Percentiles rank a stretch among this genome's conserved stretches.
phyloP scores from a whole-genome alignment of 2,329 filamentous ascomycete genomes.

The Aciculosporium take region DNA sequence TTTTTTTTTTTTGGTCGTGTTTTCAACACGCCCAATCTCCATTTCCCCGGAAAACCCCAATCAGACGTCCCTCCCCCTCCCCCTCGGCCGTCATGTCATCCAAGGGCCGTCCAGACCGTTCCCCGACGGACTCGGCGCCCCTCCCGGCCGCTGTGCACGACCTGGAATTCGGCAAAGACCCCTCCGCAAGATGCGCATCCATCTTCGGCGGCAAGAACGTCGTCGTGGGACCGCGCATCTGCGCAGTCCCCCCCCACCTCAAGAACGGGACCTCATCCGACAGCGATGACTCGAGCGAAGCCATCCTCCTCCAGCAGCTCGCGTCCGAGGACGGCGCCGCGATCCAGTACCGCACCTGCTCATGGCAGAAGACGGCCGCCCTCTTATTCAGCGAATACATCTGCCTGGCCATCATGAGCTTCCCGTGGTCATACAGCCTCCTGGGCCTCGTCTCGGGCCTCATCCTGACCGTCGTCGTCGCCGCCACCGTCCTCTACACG shows the following conservation, averaged over 20 bases:
- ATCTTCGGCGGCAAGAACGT: constrained; percentile 26
- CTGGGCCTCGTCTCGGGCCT: constrained; percentile 74
- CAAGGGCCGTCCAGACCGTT: constrained; percentile 9
- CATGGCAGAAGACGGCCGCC: constrained; percentile 88
- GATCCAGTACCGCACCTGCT: constrained; percentile 87
- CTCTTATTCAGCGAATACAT: constrained; percentile 93
- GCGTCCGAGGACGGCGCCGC: constrained; percentile 61
- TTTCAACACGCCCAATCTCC: no score
- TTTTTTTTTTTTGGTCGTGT: no score
- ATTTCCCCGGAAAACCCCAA: no score
- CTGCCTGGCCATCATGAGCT: constrained; percentile 84
- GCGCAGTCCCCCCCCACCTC: constrained; percentile 26
- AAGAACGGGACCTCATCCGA: constrained; percentile 24
- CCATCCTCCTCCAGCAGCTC: constrained; percentile 50
- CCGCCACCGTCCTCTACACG: constrained; percentile 70
- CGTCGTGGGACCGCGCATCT: constrained; percentile 36
- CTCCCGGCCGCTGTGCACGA: constrained; percentile 12
- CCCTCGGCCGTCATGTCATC: constrained; percentile 13
- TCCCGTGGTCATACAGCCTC: constrained; percentile 82
- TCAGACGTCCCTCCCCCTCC: background rate
- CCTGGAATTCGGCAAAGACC: constrained; percentile 10
- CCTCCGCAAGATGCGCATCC: constrained; percentile 17
- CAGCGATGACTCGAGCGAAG: constrained; percentile 30
- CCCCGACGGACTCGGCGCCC: constrained; percentile 1
- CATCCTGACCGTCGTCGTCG: constrained; percentile 68